Base-by-base conservation (phyloP, 2,329 filamentous ascomycete genomes). In the Leptographium wingfieldii region DNA sequence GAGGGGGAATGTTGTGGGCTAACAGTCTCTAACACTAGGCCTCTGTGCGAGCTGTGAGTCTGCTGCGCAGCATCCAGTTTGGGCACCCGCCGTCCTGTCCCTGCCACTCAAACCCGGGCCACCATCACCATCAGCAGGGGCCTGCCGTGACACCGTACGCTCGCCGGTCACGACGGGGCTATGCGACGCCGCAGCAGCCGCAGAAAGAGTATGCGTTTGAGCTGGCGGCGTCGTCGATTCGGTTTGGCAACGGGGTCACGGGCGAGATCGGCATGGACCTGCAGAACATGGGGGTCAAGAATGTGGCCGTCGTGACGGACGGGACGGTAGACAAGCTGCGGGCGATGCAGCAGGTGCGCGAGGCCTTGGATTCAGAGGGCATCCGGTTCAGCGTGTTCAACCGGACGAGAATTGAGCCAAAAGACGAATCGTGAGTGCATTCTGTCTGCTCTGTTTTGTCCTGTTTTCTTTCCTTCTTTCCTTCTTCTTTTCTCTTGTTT, bases 221-320 rank as follows among this genome's bases (percentile, higher is more conserved):
- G 73, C 95, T 99, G 92, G 94, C 94, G 0, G 91, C 94, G 1
- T 95, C 90, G 1, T 90, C 87, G 33, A 96, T 99, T 68, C 85
- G 94, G 14, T 99, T 97, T 68, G 94, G 94, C 0, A 90, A 90
- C 0, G 94, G 94, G 6, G 88, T 87, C 60, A 99, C 94, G 29
- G 90, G 90, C 72, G 94, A 99, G 73, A 91, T 99, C 25, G 94
- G 94, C 65, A 97, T 97, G 94, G 94, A 99, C 73, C 86, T 97
- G 66, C 87, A 85, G 74, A 97, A 99, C 70, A 80, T 99, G 78
- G 88, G 88, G 16, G 85, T 87, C 7, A 88, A 90, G 76, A 85
- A 85, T 53, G 92, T 99, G 61, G 89, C 90, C 70, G 89, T 99
- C 5, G 91, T 99, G 19, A 99, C 94, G 19, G 94, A 99, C 70